phyloP scores from a whole-genome alignment of 2,329 filamentous ascomycete genomes.

The Ophiostoma triangulosporum region DNA sequence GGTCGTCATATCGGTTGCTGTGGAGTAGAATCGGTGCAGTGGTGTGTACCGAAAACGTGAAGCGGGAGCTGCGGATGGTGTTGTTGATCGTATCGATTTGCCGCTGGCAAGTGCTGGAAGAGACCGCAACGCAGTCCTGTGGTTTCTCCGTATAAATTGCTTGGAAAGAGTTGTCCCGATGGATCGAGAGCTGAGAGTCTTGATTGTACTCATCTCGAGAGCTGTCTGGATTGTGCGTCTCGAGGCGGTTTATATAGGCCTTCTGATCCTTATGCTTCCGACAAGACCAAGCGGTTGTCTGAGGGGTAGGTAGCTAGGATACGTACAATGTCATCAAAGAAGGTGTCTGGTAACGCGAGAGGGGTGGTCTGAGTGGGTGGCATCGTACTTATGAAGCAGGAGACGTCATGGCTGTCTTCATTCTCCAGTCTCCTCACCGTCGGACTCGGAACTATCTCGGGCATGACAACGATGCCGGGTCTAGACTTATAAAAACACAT shows the following conservation, averaged over 20 bases:
- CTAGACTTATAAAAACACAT: background rate
- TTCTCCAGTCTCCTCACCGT: background rate
- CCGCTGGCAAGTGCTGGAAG: background rate
- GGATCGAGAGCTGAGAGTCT: background rate
- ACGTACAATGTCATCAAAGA: background rate
- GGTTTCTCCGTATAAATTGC: background rate
- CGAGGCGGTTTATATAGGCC: background rate
- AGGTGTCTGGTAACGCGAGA: background rate
- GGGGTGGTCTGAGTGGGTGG: no score
- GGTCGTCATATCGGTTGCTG: constrained; percentile 14
- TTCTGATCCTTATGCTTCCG: background rate
- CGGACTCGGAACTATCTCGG: background rate
- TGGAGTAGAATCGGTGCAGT: background rate
- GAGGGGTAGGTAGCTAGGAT: background rate
- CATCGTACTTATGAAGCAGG: background rate
- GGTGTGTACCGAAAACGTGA: background rate
- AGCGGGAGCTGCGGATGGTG: background rate
- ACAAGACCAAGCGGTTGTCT: background rate
- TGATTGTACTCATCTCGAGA: background rate
- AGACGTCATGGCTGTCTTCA: background rate
- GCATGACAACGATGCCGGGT: background rate
- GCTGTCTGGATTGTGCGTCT: background rate
- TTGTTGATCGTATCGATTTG: background rate
- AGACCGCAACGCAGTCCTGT: background rate
- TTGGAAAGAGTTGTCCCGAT: background rate